Percentiles rank a stretch among this genome's conserved stretches.
phyloP scores from a whole-genome alignment of 441 rosid species.

The Adansonia rubrostipa region DNA sequence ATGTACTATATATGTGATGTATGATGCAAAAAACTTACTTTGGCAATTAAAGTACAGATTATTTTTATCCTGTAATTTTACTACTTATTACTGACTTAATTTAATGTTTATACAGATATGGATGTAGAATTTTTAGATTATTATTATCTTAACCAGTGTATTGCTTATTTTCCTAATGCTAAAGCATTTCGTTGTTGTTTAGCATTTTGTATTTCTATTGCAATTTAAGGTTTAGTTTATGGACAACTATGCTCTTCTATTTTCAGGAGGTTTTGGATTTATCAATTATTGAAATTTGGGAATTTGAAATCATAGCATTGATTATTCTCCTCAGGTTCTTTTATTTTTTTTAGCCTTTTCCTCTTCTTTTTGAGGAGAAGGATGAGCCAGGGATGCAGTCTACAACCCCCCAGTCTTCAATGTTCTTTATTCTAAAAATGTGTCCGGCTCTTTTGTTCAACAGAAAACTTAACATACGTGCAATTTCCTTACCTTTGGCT shows the following conservation, averaged over 20 bases:
- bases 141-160: not conserved
- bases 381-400: not conserved
- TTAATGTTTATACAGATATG: not conserved
- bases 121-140: not conserved
- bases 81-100: not conserved
- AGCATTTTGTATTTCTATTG: slow-evolving; percentile 1
- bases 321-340: not conserved
- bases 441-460: not conserved
- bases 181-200: not conserved
- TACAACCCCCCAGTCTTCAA: not conserved
- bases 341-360: not conserved
- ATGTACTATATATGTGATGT: not conserved
- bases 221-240: not conserved
- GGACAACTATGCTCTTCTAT: not conserved
- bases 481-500: not conserved
- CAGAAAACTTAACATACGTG: not conserved
- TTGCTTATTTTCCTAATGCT: not conserved
- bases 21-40: not conserved
- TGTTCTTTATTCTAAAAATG: not conserved
- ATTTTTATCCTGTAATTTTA: not conserved
- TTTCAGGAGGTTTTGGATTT: not conserved
- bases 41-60: not conserved
- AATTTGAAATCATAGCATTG: not conserved
- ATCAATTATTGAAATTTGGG: slow-evolving; percentile 3
- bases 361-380: not conserved